These are phyloP conservation scores for Schizosaccharomyces cryophilus DNA, from an alignment of 805 yeast species.

Conservation along the genomic window DNA sequence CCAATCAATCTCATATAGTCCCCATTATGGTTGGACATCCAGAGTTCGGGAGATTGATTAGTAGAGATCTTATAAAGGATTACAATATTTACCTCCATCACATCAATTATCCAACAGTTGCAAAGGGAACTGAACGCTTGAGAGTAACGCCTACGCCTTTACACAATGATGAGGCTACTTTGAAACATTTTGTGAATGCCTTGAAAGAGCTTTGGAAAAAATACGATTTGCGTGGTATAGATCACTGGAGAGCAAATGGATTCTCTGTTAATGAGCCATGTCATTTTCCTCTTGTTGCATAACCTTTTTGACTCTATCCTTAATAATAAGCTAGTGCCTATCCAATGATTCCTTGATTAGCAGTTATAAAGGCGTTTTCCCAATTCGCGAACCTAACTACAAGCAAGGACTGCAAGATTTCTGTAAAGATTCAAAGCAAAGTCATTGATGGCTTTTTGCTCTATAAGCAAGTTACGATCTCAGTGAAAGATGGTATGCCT, in stretches of 20 bases:
- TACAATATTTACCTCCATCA: slow-evolving; percentile 90
- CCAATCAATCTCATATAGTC: slow-evolving; percentile 92
- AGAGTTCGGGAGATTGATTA: slow-evolving; percentile 68
- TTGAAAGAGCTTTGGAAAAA: not conserved
- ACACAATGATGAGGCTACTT: slow-evolving; percentile 21
- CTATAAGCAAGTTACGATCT: too few relatives aligned
- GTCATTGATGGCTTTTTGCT: too few relatives aligned
- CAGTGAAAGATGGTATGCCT: too few relatives aligned
- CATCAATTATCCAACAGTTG: slow-evolving; percentile 93
- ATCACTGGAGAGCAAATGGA: not conserved
- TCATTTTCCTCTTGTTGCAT: too few relatives aligned
- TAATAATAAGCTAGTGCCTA: too few relatives aligned
- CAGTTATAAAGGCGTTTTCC: too few relatives aligned
- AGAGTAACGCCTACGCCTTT: slow-evolving; percentile 98
- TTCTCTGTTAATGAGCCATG: not conserved
- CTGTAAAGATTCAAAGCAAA: too few relatives aligned
- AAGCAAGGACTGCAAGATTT: too few relatives aligned
- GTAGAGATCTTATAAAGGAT: slow-evolving; percentile 63
- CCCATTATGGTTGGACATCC: slow-evolving; percentile 92
- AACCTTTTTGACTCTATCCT: too few relatives aligned
- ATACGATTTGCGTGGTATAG: not conserved
- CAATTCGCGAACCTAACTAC: too few relatives aligned
- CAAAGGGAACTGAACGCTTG: slow-evolving; percentile 83
- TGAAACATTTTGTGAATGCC: not conserved
- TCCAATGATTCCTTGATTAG: too few relatives aligned